Evolutionary conservation across 2,329 filamentous ascomycete species (phyloP), one percentile per base, ranked within the genome.

Genomic region (Ascomycota sp.): DNA sequence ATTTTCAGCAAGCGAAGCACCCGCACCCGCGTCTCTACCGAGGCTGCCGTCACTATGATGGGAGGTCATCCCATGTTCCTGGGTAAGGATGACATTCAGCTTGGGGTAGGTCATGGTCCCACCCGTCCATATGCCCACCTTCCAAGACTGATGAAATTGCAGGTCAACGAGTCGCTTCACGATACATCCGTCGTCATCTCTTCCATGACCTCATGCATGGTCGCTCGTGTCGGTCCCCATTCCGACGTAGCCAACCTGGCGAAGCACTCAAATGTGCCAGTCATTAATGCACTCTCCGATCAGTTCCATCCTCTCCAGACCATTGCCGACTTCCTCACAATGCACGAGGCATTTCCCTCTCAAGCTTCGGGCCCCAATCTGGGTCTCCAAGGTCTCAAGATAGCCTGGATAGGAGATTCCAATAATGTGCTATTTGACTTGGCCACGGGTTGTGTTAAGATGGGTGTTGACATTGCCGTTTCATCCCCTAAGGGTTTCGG

Each of bases 401-500:
- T 95, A 36, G 86, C 89, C 11, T 98, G 89, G 89, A 64, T 98
- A 27, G 86, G 86, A 31, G 86, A 98, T 49, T 82, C 83, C 8
- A 98, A 95, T 58, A 98, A 98, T 43, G 86, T 98, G 20, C 69
- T 95, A 17, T 94, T 85, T 46, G 86, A 98, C 47, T 64, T 95
- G 31, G 83, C 85, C 29, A 86, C 89, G 40, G 85, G 69, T 25
- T 83, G 79, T 33, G 60, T 78, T 42, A 95, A 94, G 58, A 67
- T 86, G 42, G 89, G 89, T 27, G 71, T 93, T 19, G 66, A 92
- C 42, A 66, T 98, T 36, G 61, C 80, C 2, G 82, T 95, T 23
- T 89, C 89, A 9, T 85, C 86, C 1, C 89, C 89, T 12, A 57
- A 64, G 35, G 82, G 79, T 28, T 95, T 92, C 48, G 69, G 71